Evolutionary conservation across 1,284 basidiomycete species (phyloP), one percentile per base, ranked within the genome.

Genomic region (Ceratorhiza oryzae-sativae): DNA sequence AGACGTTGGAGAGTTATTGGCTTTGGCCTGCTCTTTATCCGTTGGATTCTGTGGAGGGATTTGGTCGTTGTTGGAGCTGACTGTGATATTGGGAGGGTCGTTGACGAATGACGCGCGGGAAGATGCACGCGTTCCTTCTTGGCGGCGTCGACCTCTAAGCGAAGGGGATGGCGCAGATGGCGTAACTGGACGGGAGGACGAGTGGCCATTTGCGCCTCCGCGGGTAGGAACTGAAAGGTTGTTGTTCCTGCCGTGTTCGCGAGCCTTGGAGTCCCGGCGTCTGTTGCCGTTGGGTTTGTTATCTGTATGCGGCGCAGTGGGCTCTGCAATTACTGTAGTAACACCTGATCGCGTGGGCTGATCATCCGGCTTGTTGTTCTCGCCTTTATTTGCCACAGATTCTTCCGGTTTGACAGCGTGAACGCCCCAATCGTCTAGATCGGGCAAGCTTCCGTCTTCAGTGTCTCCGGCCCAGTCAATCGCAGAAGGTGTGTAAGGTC

Each of bases 381-480:
- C 45, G 15, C 55, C 71, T 55, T 51, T 71, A 48, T 34, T 58
- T 71, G 49, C 70, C 62, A 30, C 36, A 8, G 56, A 20, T 12
- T 13, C 36, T 23, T 42, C 56, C 13, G 73, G 32, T 55, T 73
- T 75, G 39, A 68, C 63, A 49, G 55, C 46, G 2, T 65, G 55
- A 27, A 75, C 55, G 42, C 71, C 91, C 91, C 91, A 93, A 77
- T 93, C 91, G 77, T 92, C 87, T 23, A 93, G 82, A 80, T 92
- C 91, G 12, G 91, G 91, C 4, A 93, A 81, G 76, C 86, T 88
- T 3, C 58, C 72, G 77, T 92, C 91, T 75, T 93, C 91, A 72
- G 93, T 91, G 73, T 92, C 90, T 36, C 88, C 89, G 34, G 91
- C 91, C 91, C 91, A 93, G 79, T 93, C 91, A 70, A 92, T 89